Evolutionary conservation across 805 yeast species (phyloP), one percentile per base, ranked within the genome.

Genomic region (Torulaspora microellipsoides): DNA sequence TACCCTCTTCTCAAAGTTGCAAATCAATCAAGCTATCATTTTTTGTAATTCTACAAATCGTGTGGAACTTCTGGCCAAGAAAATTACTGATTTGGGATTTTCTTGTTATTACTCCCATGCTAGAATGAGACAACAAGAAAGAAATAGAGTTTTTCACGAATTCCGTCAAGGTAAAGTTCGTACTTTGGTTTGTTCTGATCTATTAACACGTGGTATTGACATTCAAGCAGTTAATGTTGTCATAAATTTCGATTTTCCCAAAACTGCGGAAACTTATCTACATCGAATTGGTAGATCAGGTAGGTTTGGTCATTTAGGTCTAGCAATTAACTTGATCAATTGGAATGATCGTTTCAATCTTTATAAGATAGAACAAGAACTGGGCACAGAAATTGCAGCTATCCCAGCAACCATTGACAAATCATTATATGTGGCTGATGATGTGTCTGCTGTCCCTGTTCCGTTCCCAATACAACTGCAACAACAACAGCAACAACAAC

Each of bases 221-320:
- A 91, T 93, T 58, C 98, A 93, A 69, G 98, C 98, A 6, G 99
- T 93, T 52, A 93, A 93, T 63, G 98, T 93, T 36, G 99, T 93
- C 38, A 86, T 93, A 59, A 93, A 93, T 71, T 93, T 93, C 65
- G 99, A 93, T 67, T 93, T 93, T 83, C 99, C 99, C 49, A 91
- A 91, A 67, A 88, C 84, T 42, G 97, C 98, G 7, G 99, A 93
- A 68, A 93, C 98, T 32, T 93, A 93, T 65, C 77, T 93, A 57
- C 99, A 93, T 72, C 85, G 98, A 77, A 93, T 91, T 57, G 98
- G 98, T 76, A 88, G 99, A 75, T 89, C 97, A 7, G 98, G 99
- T 55, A 86, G 99, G 75, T 93, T 87, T 61, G 99, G 99, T 54
- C 99, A 93, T 66, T 80, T 90, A 62, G 99, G 99, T 75, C 77